Evolutionary conservation across 2,329 filamentous ascomycete genomes (phyloP), one percentile per base, ranked within the genome.

Genomic region (Lecanicillium sp.): DNA sequence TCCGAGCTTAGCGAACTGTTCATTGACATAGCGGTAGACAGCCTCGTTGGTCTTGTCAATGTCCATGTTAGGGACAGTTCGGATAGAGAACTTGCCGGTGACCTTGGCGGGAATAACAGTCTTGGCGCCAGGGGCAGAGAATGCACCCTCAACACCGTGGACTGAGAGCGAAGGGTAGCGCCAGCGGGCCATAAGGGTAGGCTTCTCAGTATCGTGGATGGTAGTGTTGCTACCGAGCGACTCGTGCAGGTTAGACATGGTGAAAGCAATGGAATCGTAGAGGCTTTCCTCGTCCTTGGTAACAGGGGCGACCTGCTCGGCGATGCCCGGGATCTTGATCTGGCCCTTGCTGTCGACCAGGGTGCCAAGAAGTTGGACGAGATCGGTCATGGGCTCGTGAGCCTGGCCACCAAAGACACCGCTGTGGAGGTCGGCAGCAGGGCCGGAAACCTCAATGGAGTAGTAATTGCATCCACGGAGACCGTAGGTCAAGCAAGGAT

Each of bases 61-160:
- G 59, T 95, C 85, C 92, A 98, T 98, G 68, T 98, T 79, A 38
- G 92, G 92, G 16, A 98, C 92, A 27, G 89, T 96, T 51, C 92
- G 82, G 66, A 98, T 95, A 36, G 86, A 94, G 72, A 98, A 98
- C 70, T 98, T 98, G 65, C 92, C 92, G 54, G 83, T 85, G 42
- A 98, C 92, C 72, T 95, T 95, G 55, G 92, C 90, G 3, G 92
- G 92, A 52, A 98, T 98, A 54, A 98, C 92, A 1, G 92, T 98
- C 77, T 98, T 98, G 41, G 89, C 92, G 33, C 92, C 92, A 5
- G 89, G 84, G 2, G 85, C 83, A 32, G 85, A 90, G 70, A 94
- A 98, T 37, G 88, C 92, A 43, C 92, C 92, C 66, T 98, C 92
- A 49, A 98, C 68, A 44, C 92, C 92, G 69, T 98, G 92, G 30